Evolutionary conservation across 352 stramenopile genomes (phyloP), one percentile per base, ranked within the genome.

Genomic region (Globisporangium echinulatum): DNA sequence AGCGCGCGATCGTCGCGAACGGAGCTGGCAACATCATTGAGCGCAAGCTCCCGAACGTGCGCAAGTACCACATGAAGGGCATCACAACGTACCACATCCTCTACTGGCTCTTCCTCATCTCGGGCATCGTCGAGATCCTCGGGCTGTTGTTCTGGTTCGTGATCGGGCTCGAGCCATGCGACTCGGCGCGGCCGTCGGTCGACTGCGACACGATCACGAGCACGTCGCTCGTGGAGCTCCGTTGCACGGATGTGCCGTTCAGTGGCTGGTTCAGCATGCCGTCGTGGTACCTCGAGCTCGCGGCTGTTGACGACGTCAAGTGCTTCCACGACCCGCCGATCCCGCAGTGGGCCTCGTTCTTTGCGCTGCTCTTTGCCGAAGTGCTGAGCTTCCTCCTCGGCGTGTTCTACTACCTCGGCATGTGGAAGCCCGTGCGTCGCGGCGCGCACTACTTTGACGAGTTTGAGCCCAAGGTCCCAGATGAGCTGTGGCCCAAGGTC

Each of bases 11-110:
- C 52, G 77, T 94, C 37, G 58, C 75, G 10, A 82, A 71, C 44
- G 85, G 85, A 14, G 78, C 82, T 4, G 81, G 85, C 51, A 94
- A 94, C 68, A 88, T 92, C 49, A 90, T 94, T 49, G 80, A 94
- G 56, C 82, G 85, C 46, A 88, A 88, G 69, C 74, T 94, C 40
- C 85, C 85, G 36, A 94, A 94, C 66, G 85, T 94, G 25, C 82
- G 85, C 49, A 91, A 90, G 77, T 94, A 94, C 73, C 77, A 88
- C 58, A 92, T 94, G 82, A 94, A 94, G 72, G 85, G 85, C 59
- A 87, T 83, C 62, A 70, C 69, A 13, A 83, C 72, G 49, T 94
- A 94, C 68, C 85, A 82, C 56, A 55, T 84, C 5, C 67, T 90
- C 36, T 94, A 92, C 71, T 79, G 88, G 59, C 62, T 92, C 36